These are phyloP conservation scores for Neofusicoccum sp. DNA, from an alignment of 2,329 filamentous ascomycete genomes.

Conservation along the genomic window DNA sequence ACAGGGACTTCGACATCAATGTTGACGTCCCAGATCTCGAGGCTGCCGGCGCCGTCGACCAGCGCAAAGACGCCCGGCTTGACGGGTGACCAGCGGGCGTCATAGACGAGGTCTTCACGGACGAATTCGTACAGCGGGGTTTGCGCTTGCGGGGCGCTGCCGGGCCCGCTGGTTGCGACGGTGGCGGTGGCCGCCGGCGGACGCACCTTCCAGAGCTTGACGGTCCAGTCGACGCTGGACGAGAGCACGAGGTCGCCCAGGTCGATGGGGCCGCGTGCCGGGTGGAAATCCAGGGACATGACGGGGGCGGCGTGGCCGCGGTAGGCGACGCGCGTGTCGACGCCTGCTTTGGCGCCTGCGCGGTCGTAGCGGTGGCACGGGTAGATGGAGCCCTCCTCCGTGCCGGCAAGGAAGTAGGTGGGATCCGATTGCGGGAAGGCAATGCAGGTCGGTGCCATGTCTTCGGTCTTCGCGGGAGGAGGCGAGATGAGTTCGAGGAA, in stretches of 20 bases:
- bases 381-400: conserved; percentile 94
- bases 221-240: conserved; percentile 93
- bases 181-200: conserved; percentile 67
- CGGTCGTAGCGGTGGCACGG: conserved; percentile 97
- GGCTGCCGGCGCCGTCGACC: conserved; percentile 85
- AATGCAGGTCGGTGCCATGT: conserved; percentile 90
- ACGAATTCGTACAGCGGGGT: conserved; percentile 83
- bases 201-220: conserved; percentile 94
- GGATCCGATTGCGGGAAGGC: conserved; percentile 93
- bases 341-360: conserved; percentile 92
- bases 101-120: conserved; percentile 94
- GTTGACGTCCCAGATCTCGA: conserved; percentile 95
- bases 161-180: conserved; percentile 38
- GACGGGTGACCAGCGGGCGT: conserved; percentile 90
- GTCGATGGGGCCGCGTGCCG: conserved; percentile 86
- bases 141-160: conserved; percentile 49
- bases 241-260: conserved; percentile 90
- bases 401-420: conserved; percentile 95
- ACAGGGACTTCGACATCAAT: conserved; percentile 90
- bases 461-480: conserved; percentile 77
- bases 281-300: conserved; percentile 95
- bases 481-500: conserved; percentile 84
- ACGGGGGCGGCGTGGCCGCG: conserved; percentile 88
- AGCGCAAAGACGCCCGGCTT: conserved; percentile 93
- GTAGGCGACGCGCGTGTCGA: conserved; percentile 86